Evolutionary conservation across 176 grass and related monocot genomes (phyloP).

Genomic region (Carex myosuroides): DNA sequence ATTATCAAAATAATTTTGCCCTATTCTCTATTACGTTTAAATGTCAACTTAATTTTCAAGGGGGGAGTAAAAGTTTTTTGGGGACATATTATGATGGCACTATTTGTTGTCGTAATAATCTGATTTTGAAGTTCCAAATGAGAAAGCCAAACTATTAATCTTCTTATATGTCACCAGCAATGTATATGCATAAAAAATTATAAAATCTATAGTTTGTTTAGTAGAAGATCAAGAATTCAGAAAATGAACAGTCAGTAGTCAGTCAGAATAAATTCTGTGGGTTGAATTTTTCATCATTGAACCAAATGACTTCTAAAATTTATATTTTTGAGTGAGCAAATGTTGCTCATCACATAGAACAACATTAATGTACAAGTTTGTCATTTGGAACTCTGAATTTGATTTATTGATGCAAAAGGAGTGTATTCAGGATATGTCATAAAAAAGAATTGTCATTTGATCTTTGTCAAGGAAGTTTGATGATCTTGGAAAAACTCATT

Average conservation of each 20-base stretch:
- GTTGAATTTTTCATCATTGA: neutral
- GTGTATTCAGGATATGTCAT: neutral
- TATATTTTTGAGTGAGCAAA: neutral
- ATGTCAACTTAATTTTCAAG: neutral
- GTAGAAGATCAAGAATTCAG: neutral
- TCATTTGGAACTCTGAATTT: neutral
- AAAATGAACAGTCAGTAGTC: neutral
- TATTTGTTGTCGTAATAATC: neutral
- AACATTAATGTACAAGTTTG: neutral
- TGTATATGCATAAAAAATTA: neutral
- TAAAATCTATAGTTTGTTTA: neutral
- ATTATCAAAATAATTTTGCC: neutral
- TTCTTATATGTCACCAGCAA: neutral
- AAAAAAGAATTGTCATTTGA: neutral
- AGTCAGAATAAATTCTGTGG: neutral
- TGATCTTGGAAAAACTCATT: neutral
- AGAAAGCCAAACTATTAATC: constrained; percentile 9
- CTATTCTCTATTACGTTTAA: neutral
- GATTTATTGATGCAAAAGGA: neutral
- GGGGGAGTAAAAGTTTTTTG: neutral
- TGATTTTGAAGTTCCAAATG: neutral
- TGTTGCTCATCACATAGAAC: neutral
- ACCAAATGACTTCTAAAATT: neutral
- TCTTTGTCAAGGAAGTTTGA: neutral
- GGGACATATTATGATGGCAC: neutral